Evolutionary conservation across 345 rosid genomes (phyloP).

Genomic region (Boechera stricta): DNA sequence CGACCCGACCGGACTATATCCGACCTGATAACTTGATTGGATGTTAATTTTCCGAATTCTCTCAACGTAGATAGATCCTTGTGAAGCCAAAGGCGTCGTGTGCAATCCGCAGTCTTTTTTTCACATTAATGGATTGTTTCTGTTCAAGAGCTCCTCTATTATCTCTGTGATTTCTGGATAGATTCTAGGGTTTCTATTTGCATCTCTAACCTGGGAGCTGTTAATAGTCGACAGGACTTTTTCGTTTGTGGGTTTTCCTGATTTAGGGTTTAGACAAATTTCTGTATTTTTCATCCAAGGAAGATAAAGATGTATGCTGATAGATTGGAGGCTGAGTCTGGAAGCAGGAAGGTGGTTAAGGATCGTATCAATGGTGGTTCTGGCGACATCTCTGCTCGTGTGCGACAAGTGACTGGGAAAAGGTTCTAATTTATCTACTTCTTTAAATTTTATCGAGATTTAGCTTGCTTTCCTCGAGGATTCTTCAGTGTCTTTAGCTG

Average conservation of each 20-base stretch:
- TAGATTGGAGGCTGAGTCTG: constrained; percentile 79
- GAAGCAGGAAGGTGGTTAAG: constrained; percentile 60
- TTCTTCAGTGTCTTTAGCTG: constrained; percentile 26
- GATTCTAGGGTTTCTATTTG: constrained; percentile 36
- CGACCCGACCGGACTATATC: constrained; percentile 21
- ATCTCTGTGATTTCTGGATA: constrained; percentile 25
- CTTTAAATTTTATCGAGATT: background rate
- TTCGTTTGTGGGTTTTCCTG: constrained; percentile 19
- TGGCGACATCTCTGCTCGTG: constrained; percentile 53
- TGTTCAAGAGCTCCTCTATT: constrained; percentile 3
- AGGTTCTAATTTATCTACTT: constrained; percentile 53
- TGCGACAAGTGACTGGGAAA: constrained; percentile 75
- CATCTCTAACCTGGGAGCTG: constrained; percentile 20
- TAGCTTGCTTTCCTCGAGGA: constrained; percentile 16
- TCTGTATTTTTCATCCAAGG: constrained; percentile 8
- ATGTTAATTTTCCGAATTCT: background rate
- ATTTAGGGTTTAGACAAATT: constrained; percentile 43
- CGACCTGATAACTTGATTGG: constrained; percentile 12
- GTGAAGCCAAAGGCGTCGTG: constrained; percentile 30
- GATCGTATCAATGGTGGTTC: constrained; percentile 82
- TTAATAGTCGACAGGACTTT: background rate
- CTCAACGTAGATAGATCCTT: constrained; percentile 25
- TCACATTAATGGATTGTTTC: constrained; percentile 23
- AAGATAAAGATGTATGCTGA: constrained; percentile 81
- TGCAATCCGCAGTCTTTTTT: background rate